phyloP scores from a whole-genome alignment of 768 basidiomycete species.

The Termitomyces bulborhizus region DNA sequence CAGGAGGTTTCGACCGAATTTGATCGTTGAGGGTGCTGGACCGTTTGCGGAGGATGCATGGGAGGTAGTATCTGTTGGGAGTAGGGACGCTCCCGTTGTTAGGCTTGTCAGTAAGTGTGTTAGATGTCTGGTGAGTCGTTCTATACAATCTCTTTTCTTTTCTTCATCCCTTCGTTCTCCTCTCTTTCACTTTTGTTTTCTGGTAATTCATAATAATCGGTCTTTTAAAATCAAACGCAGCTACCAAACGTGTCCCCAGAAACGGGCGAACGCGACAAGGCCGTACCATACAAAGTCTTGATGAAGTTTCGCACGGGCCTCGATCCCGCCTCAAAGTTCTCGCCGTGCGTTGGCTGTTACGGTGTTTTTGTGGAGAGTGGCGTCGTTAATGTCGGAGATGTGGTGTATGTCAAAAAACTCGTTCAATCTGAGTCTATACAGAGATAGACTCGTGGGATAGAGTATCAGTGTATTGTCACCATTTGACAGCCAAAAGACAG shows the following conservation, averaged over 20 bases:
- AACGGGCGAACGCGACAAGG: constrained; percentile 60
- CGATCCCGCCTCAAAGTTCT: constrained; percentile 40
- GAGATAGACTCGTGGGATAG: background rate
- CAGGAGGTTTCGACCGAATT: constrained; percentile 61
- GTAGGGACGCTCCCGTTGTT: constrained; percentile 34
- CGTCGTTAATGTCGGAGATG: constrained; percentile 55
- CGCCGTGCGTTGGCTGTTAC: constrained; percentile 66
- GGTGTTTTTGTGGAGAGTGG: constrained; percentile 47
- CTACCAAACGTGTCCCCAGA: constrained; percentile 66
- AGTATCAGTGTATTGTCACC: too few species aligned
- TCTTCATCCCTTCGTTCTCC: too few species aligned
- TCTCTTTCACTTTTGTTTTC: too few species aligned
- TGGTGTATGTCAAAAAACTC: constrained; percentile 42
- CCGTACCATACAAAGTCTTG: constrained; percentile 70
- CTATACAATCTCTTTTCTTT: background rate
- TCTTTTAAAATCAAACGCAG: constrained; percentile 25
- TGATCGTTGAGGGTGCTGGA: constrained; percentile 59
- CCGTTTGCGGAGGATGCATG: constrained; percentile 71
- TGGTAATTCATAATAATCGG: too few species aligned
- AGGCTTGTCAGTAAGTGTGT: constrained; percentile 62
- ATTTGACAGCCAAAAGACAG: constrained; percentile 5
- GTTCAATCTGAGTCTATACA: background rate
- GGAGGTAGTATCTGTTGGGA: constrained; percentile 53
- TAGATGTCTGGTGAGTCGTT: constrained; percentile 58
- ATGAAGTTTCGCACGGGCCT: constrained; percentile 66